phyloP scores from a whole-genome alignment of 208 protist species.

The Crithidia fasciculata region DNA sequence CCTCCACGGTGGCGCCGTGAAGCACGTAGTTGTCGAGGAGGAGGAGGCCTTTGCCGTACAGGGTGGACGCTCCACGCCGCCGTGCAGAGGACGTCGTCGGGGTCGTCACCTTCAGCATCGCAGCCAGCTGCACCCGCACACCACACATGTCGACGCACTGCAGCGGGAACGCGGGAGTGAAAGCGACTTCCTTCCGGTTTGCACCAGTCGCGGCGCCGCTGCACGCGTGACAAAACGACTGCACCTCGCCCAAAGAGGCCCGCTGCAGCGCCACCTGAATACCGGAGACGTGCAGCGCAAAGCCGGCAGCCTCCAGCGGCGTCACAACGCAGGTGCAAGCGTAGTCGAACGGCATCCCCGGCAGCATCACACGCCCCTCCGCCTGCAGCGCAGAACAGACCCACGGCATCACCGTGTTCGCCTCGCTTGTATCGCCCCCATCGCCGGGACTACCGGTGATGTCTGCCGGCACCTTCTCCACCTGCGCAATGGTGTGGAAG shows the following conservation, averaged over 20 bases:
- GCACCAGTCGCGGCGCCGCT: neutral
- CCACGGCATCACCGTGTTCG: conserved; percentile 6
- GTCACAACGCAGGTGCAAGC: conserved; percentile 23
- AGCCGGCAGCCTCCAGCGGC: neutral
- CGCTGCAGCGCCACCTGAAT: conserved; percentile 15
- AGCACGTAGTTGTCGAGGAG: conserved; percentile 29
- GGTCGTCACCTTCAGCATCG: conserved; percentile 1
- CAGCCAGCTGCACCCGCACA: conserved; percentile 18
- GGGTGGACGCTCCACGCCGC: neutral
- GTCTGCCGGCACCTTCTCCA: neutral
- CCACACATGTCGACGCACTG: conserved; percentile 10
- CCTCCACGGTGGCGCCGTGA: conserved; percentile 20
- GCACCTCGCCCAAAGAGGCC: conserved; percentile 9
- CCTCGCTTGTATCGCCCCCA: neutral
- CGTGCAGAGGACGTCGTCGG: neutral
- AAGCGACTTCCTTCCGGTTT: neutral
- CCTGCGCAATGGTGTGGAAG: conserved; percentile 26
- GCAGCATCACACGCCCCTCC: conserved; percentile 18
- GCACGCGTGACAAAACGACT: conserved; percentile 18
- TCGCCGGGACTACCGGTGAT: neutral
- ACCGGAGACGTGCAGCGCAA: conserved; percentile 9
- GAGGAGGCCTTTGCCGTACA: conserved; percentile 20
- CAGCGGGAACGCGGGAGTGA: neutral
- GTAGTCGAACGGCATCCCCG: conserved; percentile 10
- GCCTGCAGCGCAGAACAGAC: conserved; percentile 18